Base-by-base conservation (phyloP, 495 filamentous ascomycete species). In the Cercophora newfieldiana region DNA sequence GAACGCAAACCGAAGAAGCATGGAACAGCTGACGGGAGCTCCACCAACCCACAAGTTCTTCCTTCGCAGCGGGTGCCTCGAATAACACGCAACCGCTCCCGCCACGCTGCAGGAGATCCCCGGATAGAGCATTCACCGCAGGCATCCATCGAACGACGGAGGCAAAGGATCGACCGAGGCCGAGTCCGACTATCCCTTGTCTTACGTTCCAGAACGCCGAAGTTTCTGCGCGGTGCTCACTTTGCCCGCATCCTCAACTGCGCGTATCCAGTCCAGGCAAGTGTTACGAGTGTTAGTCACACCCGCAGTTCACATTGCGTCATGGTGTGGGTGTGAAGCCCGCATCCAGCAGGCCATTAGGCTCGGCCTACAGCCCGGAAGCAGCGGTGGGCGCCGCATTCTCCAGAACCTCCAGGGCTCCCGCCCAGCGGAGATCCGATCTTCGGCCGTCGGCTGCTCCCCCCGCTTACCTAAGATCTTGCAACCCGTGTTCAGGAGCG, bases 261-360 rank as follows among this genome's bases (percentile, higher is more conserved):
- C 58, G n/a, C 57, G 6, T 60, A 30, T 48, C 19, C 55, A 19
- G 55, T 31, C 18, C 54, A 12, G 54, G 18, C 26, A 28, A 28
- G 54, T 28, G 22, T 55, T 55, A 26, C 51, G 21, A 21, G 30
- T 44, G 58, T 63, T 63, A 55, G 61, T 63, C 30, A 44, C n/a
- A 29, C 21, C 14, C 8, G 14, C 7, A 7, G n/a, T 56, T 63
- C 24, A 8, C 31, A 63, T 63, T 56, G 50, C 61, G 61, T 63
- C 61, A 63, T 63, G 3, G n/a, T 10, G 55, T 58, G 55, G 50
- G 50, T 26, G 25, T 22, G 54, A 57, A 31, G 19, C 31, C 58
- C 58, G 31, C 58, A 44, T 60, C 26, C 55, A 19, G 25, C 29
- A 29, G 18, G 3, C 1, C 14, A 21, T 29, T 37, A 30, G 29